Evolutionary conservation across 129 eudicot species (phyloP).

Genomic region (Tagetes patula): DNA sequence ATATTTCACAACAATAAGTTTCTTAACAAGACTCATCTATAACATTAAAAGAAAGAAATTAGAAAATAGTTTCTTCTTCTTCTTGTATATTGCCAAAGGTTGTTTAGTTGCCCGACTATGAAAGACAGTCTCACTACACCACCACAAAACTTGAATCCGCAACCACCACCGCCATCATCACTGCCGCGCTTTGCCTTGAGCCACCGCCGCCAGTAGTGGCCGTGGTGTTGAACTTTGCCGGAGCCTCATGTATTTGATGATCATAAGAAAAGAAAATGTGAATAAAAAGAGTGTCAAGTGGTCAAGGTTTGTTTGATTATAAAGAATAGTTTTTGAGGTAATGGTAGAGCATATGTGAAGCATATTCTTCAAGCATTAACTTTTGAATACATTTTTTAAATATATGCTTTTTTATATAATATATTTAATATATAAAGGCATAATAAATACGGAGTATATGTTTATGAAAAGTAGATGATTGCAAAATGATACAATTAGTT

Average conservation of each 20-base stretch:
- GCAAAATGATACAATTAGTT: neutral
- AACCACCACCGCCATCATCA: neutral
- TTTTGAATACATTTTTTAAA: constrained; percentile 9
- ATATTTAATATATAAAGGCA: neutral
- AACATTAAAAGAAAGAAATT: neutral
- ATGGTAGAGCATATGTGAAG: constrained; percentile 38
- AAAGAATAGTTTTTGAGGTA: constrained; percentile 26
- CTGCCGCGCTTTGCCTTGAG: constrained; percentile 8
- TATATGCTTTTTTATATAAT: neutral
- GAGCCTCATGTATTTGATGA: constrained; percentile 20
- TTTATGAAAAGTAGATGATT: neutral
- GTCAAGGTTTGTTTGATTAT: constrained; percentile 18
- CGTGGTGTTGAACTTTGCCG: constrained; percentile 19
- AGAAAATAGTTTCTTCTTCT: constrained; percentile 17
- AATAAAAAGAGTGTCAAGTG: constrained; percentile 23
- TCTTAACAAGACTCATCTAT: constrained; percentile 18
- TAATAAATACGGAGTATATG: neutral
- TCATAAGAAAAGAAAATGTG: constrained; percentile 11
- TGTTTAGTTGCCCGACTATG: constrained; percentile 40
- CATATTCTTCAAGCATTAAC: constrained; percentile 43
- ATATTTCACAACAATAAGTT: neutral
- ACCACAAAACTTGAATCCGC: constrained; percentile 11
- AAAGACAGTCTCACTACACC: constrained; percentile 22
- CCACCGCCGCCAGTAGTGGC: constrained; percentile 22
- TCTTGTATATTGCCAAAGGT: constrained; percentile 40